A percentile compares a stretch with the other conserved stretches of the same genome.
phyloP scores from a whole-genome alignment of 2,329 filamentous ascomycete genomes.

The Fusarium sp. region DNA sequence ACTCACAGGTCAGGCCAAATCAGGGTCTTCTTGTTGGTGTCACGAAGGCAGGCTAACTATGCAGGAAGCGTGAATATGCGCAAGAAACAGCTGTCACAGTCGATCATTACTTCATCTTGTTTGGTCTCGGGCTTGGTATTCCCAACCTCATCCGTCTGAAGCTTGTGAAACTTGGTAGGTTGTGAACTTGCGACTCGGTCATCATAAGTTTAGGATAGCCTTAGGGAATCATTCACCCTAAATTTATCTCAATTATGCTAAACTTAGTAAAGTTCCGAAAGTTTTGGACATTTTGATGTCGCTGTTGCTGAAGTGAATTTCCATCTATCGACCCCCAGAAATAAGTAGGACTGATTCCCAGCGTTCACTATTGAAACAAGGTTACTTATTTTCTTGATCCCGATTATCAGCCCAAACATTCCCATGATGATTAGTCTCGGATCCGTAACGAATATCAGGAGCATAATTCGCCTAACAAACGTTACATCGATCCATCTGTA shows the following conservation, averaged over 20 bases:
- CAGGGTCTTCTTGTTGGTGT: not conserved
- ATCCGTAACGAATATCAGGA: not conserved
- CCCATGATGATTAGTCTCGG: not conserved
- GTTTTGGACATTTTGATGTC: too few relatives aligned
- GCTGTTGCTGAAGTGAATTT: too few relatives aligned
- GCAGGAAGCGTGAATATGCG: slow-evolving; percentile 9
- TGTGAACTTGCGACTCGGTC: not conserved
- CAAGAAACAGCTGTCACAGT: not conserved
- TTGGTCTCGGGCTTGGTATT: slow-evolving; percentile 2
- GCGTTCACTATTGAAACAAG: too few relatives aligned
- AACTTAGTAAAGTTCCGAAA: not conserved
- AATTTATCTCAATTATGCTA: not conserved
- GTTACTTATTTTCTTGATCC: not conserved
- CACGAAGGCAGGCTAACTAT: not conserved
- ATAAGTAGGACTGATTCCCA: too few relatives aligned
- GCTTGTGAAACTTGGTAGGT: not conserved
- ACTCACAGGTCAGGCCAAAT: not conserved
- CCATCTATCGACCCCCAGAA: too few relatives aligned
- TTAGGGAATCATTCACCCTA: not conserved
- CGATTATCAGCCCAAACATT: not conserved
- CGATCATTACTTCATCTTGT: slow-evolving; percentile 15
- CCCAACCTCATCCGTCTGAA: not conserved
- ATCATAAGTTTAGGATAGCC: not conserved
- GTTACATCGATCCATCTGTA: slow-evolving; percentile 15
- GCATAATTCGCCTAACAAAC: not conserved